Percentiles rank a stretch among this genome's conserved stretches.
phyloP scores from a whole-genome alignment of 2,329 filamentous ascomycete genomes.

The Pyrenophora teres region DNA sequence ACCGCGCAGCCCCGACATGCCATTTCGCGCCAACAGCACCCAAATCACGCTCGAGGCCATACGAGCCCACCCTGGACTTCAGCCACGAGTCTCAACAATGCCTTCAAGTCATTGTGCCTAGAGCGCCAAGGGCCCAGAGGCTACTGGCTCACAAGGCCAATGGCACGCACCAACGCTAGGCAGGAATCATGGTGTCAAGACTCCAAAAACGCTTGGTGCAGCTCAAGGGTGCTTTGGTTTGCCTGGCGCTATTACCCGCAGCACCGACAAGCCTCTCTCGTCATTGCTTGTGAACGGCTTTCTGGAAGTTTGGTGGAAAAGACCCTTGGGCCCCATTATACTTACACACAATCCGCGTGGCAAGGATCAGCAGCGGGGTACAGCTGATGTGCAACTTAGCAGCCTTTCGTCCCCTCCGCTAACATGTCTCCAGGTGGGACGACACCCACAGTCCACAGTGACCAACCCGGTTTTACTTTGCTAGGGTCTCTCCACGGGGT shows the following conservation, averaged over 20 bases:
- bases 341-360: not conserved
- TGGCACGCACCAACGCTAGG: constrained; percentile 10
- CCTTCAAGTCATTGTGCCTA: constrained; percentile 11
- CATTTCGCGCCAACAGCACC: constrained; percentile 5
- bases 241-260: constrained; percentile 1
- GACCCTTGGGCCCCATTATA: constrained; percentile 1
- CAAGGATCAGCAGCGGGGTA: constrained; percentile 10
- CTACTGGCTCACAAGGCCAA: constrained; percentile 12
- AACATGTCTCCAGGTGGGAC: not conserved
- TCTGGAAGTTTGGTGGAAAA: constrained; percentile 1
- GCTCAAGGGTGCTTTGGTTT: not conserved
- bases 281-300: constrained; percentile 7
- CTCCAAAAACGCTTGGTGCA: constrained; percentile 5
- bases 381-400: not conserved
- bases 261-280: constrained; percentile 5
- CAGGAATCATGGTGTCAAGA: constrained; percentile 4
- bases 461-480: constrained; percentile 7
- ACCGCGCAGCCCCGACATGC: constrained; percentile 1
- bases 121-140: constrained; percentile 12
- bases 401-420: not conserved
- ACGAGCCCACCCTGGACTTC: constrained; percentile 10
- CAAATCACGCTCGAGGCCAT: constrained; percentile 13
- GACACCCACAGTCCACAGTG: constrained; percentile 3
- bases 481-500: constrained; percentile 32
- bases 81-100: constrained; percentile 19